phyloP scores from a whole-genome alignment of 1,139 yeast genomes.

The Nakaseomyces kungkrabaensis region DNA sequence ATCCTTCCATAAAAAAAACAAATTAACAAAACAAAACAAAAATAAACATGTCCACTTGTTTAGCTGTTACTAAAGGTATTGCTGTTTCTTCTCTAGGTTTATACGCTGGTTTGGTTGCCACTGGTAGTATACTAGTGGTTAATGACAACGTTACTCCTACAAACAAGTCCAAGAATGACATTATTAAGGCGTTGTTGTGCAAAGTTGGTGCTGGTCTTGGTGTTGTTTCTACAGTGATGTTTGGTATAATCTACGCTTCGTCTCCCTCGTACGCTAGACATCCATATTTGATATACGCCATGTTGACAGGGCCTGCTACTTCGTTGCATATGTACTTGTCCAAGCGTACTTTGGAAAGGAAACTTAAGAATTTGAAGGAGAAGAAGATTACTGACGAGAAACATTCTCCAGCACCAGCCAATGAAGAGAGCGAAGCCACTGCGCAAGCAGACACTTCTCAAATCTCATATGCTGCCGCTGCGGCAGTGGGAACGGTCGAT shows the following conservation, averaged over 20 bases:
- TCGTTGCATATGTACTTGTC: constrained; percentile 13
- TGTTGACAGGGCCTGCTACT: constrained; percentile 27
- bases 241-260: constrained; percentile 28
- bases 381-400: constrained; percentile 2
- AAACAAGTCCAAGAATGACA: neutral
- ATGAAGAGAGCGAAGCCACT: too few species aligned
- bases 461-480: constrained; percentile 1
- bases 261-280: constrained; percentile 27
- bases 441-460: neutral
- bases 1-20: neutral
- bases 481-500: constrained; percentile 3
- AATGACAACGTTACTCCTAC: constrained; percentile 5
- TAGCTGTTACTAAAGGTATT: constrained; percentile 33
- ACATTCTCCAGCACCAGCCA: neutral
- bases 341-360: constrained; percentile 3
- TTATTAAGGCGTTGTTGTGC: constrained; percentile 11
- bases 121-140: constrained; percentile 2
- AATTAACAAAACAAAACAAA: neutral
- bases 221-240: constrained; percentile 24
- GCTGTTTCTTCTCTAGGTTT: constrained; percentile 87
- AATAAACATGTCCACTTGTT: constrained; percentile 21
- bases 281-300: constrained; percentile 30
- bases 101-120: constrained; percentile 75
- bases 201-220: constrained; percentile 21
- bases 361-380: constrained; percentile 1